Evolutionary conservation across 176 grass and related monocot genomes (phyloP).

Genomic region (Lolium multiflorum): DNA sequence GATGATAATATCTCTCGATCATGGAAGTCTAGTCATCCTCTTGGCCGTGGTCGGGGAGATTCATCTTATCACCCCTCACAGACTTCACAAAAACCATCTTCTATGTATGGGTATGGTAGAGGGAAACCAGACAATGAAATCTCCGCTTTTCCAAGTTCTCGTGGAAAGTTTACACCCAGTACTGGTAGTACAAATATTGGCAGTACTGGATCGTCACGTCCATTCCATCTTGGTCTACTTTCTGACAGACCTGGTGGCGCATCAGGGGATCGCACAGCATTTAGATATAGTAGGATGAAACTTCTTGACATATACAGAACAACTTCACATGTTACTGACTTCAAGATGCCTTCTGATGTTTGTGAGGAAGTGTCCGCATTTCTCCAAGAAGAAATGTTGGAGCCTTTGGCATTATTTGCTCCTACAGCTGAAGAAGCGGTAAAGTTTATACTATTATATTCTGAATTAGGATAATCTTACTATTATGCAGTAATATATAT

Average conservation of each 20-base stretch:
- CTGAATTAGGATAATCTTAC: slow-evolving; percentile 20
- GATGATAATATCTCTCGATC: slow-evolving; percentile 73
- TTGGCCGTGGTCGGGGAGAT: slow-evolving; percentile 77
- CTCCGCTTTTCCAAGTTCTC: slow-evolving; percentile 59
- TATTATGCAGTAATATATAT: slow-evolving; percentile 21
- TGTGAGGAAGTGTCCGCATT: slow-evolving; percentile 70
- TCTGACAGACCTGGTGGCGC: slow-evolving; percentile 76
- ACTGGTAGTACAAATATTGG: slow-evolving; percentile 51
- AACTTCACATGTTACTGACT: slow-evolving; percentile 66
- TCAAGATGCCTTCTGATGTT: slow-evolving; percentile 64
- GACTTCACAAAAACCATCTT: slow-evolving; percentile 49
- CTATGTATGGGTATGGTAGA: slow-evolving; percentile 75
- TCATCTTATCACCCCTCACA: slow-evolving; percentile 55
- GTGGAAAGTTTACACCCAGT: slow-evolving; percentile 68
- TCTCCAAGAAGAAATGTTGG: slow-evolving; percentile 66
- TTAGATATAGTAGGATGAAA: slow-evolving; percentile 98
- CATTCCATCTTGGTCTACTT: slow-evolving; percentile 58
- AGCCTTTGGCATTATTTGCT: slow-evolving; percentile 87
- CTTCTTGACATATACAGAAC: slow-evolving; percentile 91
- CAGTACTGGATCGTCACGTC: slow-evolving; percentile 59
- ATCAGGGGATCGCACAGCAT: slow-evolving; percentile 57
- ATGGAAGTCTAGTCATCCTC: slow-evolving; percentile 82
- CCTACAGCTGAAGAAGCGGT: slow-evolving; percentile 84
- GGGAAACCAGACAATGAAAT: slow-evolving; percentile 64
- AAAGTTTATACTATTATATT: slow-evolving; percentile 47